Evolutionary conservation across 805 yeast genomes (phyloP).

Genomic region (Candida gorgasii): DNA sequence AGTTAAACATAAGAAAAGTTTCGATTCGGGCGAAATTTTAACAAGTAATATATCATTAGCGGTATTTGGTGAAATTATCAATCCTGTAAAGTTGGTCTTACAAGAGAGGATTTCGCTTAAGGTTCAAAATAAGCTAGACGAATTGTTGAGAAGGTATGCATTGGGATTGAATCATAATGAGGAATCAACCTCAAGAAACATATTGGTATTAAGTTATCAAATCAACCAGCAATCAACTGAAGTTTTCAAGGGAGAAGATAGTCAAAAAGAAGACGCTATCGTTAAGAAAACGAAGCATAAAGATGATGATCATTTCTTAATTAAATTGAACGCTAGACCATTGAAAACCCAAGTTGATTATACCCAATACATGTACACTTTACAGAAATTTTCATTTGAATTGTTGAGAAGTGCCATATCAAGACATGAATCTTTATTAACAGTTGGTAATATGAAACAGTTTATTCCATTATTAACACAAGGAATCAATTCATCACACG

Average conservation of each 20-base stretch:
- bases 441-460: constrained; percentile 61
- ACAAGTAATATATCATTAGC: constrained; percentile 62
- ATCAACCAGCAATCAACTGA: constrained; percentile 55
- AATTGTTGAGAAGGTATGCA: constrained; percentile 71
- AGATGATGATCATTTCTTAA: constrained; percentile 64
- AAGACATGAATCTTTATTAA: constrained; percentile 59
- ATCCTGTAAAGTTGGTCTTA: constrained; percentile 66
- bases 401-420: constrained; percentile 69
- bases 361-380: constrained; percentile 55
- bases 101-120: constrained; percentile 65
- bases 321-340: constrained; percentile 66
- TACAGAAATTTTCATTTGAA: constrained; percentile 79
- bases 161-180: constrained; percentile 76
- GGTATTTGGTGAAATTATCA: constrained; percentile 56
- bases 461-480: constrained; percentile 72
- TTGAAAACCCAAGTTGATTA: constrained; percentile 54
- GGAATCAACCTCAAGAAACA: constrained; percentile 55
- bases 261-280: neutral
- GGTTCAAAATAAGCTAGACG: constrained; percentile 74
- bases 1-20: constrained; percentile 85
- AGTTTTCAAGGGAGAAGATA: constrained; percentile 12
- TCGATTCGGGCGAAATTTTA: constrained; percentile 79
- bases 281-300: constrained; percentile 9
- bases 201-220: constrained; percentile 72
- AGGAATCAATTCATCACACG: constrained; percentile 66